phyloP scores from a whole-genome alignment of 208 protist species.

The Acanthamoeba lenticulata region DNA sequence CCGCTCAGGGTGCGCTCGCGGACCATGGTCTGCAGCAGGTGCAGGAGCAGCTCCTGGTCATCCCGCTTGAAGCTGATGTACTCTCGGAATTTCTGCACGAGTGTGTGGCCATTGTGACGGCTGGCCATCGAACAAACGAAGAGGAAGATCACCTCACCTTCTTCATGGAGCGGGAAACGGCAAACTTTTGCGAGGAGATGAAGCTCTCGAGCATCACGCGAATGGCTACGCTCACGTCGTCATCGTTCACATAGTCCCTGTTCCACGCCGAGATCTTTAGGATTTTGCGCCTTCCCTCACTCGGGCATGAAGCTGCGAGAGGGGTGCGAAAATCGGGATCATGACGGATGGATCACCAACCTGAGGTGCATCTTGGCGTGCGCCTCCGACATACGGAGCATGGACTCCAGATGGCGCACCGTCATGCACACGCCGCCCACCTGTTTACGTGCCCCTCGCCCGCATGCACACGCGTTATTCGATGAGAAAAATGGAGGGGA shows the following conservation, averaged over 20 bases:
- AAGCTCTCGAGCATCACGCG: slow-evolving; percentile 98
- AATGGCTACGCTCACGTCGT: slow-evolving; percentile 98
- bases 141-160: slow-evolving; percentile 69
- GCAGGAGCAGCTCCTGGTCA: slow-evolving; percentile 86
- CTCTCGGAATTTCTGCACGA: slow-evolving; percentile 74
- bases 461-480: not conserved
- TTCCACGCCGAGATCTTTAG: not conserved
- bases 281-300: too few species aligned
- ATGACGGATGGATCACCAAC: slow-evolving; percentile 80
- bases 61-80: slow-evolving; percentile 87
- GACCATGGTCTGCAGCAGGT: slow-evolving; percentile 80
- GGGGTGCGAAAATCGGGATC: too few species aligned
- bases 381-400: slow-evolving; percentile 98
- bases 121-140: not conserved
- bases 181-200: slow-evolving; percentile 95
- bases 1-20: slow-evolving; percentile 59
- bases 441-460: not conserved
- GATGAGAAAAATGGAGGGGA: not conserved
- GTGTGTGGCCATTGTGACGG: too few species aligned
- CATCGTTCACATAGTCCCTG: slow-evolving; percentile 90
- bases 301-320: too few species aligned
- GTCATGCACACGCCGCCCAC: slow-evolving; percentile 96
- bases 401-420: slow-evolving; percentile 98
- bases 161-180: slow-evolving; percentile 73
- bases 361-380: slow-evolving; percentile 97